Percentiles rank a stretch among this genome's conserved stretches.
Evolutionary conservation across 176 grass and related monocot species (phyloP).

Genomic region (Paspalum notatum): DNA sequence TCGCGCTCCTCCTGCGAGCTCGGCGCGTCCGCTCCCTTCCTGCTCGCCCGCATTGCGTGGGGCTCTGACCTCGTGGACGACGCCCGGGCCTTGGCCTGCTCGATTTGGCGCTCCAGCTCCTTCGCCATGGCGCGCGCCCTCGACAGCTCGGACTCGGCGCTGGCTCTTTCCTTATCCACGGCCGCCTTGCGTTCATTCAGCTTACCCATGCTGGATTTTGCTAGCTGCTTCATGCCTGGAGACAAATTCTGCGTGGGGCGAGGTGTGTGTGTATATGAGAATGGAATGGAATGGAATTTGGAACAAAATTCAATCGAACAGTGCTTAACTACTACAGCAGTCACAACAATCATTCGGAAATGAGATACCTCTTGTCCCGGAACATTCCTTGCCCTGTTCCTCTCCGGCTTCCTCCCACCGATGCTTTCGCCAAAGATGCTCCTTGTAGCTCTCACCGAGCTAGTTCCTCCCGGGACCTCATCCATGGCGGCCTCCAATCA

Average conservation of each 20-base stretch:
- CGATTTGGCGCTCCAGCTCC: slow-evolving; percentile 61
- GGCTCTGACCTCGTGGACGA: slow-evolving; percentile 40
- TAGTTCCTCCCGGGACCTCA: slow-evolving; percentile 44
- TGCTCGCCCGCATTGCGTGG: not conserved
- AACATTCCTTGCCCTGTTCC: slow-evolving; percentile 22
- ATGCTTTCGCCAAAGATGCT: slow-evolving; percentile 86
- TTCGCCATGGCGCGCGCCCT: slow-evolving; percentile 45
- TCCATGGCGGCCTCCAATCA: slow-evolving; percentile 61
- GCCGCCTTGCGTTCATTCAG: slow-evolving; percentile 54
- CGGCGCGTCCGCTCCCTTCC: not conserved
- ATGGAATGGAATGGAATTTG: not conserved
- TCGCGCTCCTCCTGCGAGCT: slow-evolving; percentile 16
- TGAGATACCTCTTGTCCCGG: slow-evolving; percentile 54
- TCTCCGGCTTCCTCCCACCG: slow-evolving; percentile 52
- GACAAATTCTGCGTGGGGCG: slow-evolving; percentile 44
- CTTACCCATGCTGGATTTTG: slow-evolving; percentile 44
- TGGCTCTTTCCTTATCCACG: slow-evolving; percentile 57
- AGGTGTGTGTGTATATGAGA: not conserved
- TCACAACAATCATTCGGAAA: slow-evolving; percentile 28
- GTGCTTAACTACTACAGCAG: not conserved
- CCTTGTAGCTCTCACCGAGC: slow-evolving; percentile 71
- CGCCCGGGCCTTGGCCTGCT: slow-evolving; percentile 51
- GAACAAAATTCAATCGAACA: not conserved
- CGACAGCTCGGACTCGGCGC: slow-evolving; percentile 58
- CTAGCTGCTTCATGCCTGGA: slow-evolving; percentile 48